Conservation (phyloP, 345 rosid genomes). For the Garcia nutans region DNA sequence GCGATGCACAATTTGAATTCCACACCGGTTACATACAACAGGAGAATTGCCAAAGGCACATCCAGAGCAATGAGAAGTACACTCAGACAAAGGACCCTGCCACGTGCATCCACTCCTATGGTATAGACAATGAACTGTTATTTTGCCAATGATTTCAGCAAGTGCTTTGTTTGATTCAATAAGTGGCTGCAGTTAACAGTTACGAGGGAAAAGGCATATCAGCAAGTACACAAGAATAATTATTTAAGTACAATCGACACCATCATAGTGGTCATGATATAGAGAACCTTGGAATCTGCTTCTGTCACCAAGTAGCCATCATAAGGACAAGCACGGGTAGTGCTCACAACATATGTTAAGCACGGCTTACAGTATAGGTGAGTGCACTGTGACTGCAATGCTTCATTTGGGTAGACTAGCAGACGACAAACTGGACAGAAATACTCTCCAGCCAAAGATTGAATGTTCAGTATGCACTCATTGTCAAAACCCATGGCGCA, state of each 20-base stretch:
- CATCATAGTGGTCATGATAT: neutral
- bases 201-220: neutral
- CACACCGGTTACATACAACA: slow-evolving; percentile 69
- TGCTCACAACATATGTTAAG: slow-evolving; percentile 51
- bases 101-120: slow-evolving; percentile 84
- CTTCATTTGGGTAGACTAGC: slow-evolving; percentile 79
- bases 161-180: slow-evolving; percentile 56
- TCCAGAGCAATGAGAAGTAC: slow-evolving; percentile 64
- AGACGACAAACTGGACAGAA: slow-evolving; percentile 79
- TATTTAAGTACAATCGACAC: neutral
- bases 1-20: slow-evolving; percentile 55
- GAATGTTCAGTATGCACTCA: slow-evolving; percentile 65
- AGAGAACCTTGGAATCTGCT: slow-evolving; percentile 70
- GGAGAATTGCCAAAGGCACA: slow-evolving; percentile 74
- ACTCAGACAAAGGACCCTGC: slow-evolving; percentile 68
- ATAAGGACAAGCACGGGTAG: slow-evolving; percentile 74
- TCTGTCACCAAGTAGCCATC: slow-evolving; percentile 81
- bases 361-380: slow-evolving; percentile 82
- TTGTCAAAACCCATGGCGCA: slow-evolving; percentile 71
- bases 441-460: slow-evolving; percentile 68
- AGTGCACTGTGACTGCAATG: slow-evolving; percentile 77
- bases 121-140: slow-evolving; percentile 59
- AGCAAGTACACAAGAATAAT: slow-evolving; percentile 10
- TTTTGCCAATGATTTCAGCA: slow-evolving; percentile 65
- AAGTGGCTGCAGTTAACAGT: slow-evolving; percentile 54